A percentile compares a stretch with the other conserved stretches of the same genome.
These are phyloP conservation scores for Diaporthe citrichinensis DNA, from an alignment of 2,329 filamentous ascomycete genomes.

Conservation along the genomic window DNA sequence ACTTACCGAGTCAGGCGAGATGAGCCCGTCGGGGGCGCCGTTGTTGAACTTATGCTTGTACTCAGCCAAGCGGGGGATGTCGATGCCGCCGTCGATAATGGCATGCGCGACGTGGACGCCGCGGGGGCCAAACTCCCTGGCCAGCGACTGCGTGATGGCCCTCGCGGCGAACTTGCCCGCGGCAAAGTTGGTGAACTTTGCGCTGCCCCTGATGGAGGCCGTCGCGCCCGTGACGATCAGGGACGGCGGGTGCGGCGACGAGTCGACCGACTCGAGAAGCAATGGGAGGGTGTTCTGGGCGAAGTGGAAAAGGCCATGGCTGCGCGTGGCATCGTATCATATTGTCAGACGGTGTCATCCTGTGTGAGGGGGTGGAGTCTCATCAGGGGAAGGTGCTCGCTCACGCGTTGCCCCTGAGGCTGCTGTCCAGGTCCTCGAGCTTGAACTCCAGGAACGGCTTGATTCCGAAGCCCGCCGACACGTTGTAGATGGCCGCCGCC, in stretches of 20 bases:
- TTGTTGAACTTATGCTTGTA: conserved; percentile 54
- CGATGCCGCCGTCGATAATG: conserved; percentile 88
- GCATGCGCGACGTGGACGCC: conserved; percentile 88
- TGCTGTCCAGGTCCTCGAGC: conserved; percentile 63
- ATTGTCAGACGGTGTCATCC: background rate
- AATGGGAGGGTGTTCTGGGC: conserved; percentile 79
- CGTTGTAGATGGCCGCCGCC: conserved; percentile 80
- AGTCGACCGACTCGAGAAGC: conserved; percentile 72
- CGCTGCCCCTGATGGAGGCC: conserved; percentile 80
- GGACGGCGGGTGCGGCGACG: conserved; percentile 76
- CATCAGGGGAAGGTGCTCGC: conserved; percentile 43
- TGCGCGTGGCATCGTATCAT: conserved; percentile 46
- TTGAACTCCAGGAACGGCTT: conserved; percentile 73
- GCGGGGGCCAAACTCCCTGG: conserved; percentile 86
- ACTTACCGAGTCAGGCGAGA: conserved; percentile 81
- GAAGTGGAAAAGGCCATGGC: conserved; percentile 81
- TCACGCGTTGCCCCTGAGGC: conserved; percentile 64
- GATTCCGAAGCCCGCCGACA: conserved; percentile 63
- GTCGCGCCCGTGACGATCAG: conserved; percentile 91
- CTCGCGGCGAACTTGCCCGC: conserved; percentile 85
- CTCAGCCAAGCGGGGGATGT: conserved; percentile 79
- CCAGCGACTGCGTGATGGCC: conserved; percentile 80
- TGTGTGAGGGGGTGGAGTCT: background rate
- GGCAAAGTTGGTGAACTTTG: conserved; percentile 79
- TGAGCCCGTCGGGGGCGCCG: conserved; percentile 71